Base-by-base conservation (phyloP, 225 moss, liverwort and hornwort genomes). In the Physcomitrium patens region DNA sequence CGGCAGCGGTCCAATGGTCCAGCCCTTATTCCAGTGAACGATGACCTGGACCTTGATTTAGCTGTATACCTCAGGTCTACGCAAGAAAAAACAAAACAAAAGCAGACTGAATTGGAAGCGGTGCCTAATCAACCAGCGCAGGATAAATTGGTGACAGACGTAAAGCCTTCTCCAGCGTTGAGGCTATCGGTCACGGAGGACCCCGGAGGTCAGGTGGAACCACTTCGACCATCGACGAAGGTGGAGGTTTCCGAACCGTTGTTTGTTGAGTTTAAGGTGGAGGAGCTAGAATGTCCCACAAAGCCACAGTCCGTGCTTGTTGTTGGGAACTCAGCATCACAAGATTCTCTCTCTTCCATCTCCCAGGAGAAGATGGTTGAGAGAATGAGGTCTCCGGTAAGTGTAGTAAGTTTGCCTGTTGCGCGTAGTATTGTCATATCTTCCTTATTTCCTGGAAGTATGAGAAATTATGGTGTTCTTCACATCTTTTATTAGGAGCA, bases 1-100 rank as follows among this genome's bases (percentile, higher is more conserved):
- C 86, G 96, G 19, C 75, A 92, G 76, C 86, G 70, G 63, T 66
- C 66, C 18, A 87, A 85, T 68, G 89, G 87, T 43, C 80, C 87
- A 66, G 63, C 74, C 46, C 63, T 85, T 61, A 63, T 84, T 48
- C 48, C 77, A 19, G 54, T 87, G 68, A 76, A 91, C 71, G 89
- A 90, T 60, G 90, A 91, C 72, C 82, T 85, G 43, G 95, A 91
- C 81, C 80, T 85, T 22, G 88, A 86, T 52, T 76, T 85, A 20
- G 81, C 78, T 57, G 77, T 72, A 41, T 76, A 77, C 67, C 80
- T 86, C 3, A 74, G 89, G 74, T 74, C 85, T 60, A 82, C 85
- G 83, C 86, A 93, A 73, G 91, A 89, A 56, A 87, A 85, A 76
- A 70, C 80, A 67, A 71, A 77, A 64, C 86, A 62, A 24, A 83